phyloP scores from a whole-genome alignment of 2,329 filamentous ascomycete genomes.

The Mycogone perniciosa region DNA sequence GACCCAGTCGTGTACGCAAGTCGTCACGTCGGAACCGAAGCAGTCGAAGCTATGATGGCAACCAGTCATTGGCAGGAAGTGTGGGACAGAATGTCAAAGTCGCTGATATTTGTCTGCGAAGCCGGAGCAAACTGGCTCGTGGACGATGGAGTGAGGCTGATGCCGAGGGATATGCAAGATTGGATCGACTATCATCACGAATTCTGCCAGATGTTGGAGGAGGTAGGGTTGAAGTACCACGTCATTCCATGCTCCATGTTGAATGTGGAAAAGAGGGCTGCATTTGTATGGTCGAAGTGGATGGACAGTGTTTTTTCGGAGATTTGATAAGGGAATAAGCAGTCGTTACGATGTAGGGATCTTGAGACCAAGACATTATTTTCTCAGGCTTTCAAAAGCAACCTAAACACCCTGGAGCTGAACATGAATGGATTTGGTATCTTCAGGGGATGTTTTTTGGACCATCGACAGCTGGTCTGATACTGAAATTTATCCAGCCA shows the following conservation, averaged over 20 bases:
- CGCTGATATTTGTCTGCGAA: constrained; percentile 34
- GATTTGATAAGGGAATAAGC: no score
- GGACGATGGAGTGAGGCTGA: constrained; percentile 9
- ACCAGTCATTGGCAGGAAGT: constrained; percentile 25
- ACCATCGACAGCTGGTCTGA: no score
- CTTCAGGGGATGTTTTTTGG: no score
- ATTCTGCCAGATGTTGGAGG: constrained; percentile 1
- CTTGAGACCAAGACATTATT: no score
- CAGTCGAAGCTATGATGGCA: constrained; percentile 19
- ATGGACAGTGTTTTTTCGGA: no score
- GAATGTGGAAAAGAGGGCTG: constrained; percentile 5
- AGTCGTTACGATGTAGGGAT: no score
- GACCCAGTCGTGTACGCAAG: constrained; percentile 37
- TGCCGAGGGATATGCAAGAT: constrained; percentile 8
- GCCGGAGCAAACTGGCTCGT: constrained; percentile 3
- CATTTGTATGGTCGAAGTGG: constrained; percentile 9
- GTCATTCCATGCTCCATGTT: constrained; percentile 1
- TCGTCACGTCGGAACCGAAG: constrained; percentile 23
- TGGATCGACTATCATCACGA: constrained; percentile 6
- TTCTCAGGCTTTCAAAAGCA: no score
- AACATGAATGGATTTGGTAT: no score
- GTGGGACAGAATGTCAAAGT: constrained; percentile 26
- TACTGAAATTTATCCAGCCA: no score
- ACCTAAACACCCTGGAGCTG: no score
- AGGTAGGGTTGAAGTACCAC: background rate